Evolutionary conservation across 805 yeast genomes (phyloP).

Genomic region (Kodamaea fukazawae): DNA sequence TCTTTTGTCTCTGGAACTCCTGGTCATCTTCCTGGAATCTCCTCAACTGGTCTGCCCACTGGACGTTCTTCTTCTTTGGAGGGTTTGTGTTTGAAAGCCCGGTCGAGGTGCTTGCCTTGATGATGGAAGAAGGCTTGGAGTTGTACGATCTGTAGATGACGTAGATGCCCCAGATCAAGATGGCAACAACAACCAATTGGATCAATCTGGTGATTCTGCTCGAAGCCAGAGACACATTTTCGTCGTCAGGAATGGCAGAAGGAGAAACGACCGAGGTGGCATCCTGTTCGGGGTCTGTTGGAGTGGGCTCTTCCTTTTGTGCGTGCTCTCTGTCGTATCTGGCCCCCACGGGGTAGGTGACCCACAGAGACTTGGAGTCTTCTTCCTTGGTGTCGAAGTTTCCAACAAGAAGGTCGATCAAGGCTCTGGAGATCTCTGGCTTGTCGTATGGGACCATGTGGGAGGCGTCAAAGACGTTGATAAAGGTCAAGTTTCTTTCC

Average conservation of each 20-base stretch:
- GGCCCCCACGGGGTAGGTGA: slow-evolving; percentile 29
- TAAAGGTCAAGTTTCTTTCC: slow-evolving; percentile 74
- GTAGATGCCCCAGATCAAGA: slow-evolving; percentile 41
- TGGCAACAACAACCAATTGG: slow-evolving; percentile 37
- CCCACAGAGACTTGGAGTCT: slow-evolving; percentile 19
- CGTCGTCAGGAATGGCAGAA: background rate
- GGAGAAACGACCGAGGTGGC: slow-evolving; percentile 6
- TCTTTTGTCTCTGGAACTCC: slow-evolving; percentile 17
- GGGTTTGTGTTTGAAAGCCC: slow-evolving; percentile 20
- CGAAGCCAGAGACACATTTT: slow-evolving; percentile 10
- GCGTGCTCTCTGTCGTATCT: slow-evolving; percentile 11
- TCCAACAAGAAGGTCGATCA: slow-evolving; percentile 52
- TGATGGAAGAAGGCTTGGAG: slow-evolving; percentile 41
- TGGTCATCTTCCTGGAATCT: slow-evolving; percentile 32
- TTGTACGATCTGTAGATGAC: slow-evolving; percentile 36
- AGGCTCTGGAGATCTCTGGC: slow-evolving; percentile 65
- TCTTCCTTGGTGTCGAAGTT: slow-evolving; percentile 25
- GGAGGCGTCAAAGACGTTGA: slow-evolving; percentile 70
- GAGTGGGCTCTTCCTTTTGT: slow-evolving; percentile 1
- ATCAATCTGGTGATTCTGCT: slow-evolving; percentile 35
- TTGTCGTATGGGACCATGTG: slow-evolving; percentile 94
- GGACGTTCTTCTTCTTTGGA: slow-evolving; percentile 42
- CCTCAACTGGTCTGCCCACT: slow-evolving; percentile 46
- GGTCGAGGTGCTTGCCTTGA: slow-evolving; percentile 22
- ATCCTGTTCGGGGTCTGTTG: background rate